phyloP scores from a whole-genome alignment of 225 moss, liverwort and hornwort species.

The Takakia lepidozioides region DNA sequence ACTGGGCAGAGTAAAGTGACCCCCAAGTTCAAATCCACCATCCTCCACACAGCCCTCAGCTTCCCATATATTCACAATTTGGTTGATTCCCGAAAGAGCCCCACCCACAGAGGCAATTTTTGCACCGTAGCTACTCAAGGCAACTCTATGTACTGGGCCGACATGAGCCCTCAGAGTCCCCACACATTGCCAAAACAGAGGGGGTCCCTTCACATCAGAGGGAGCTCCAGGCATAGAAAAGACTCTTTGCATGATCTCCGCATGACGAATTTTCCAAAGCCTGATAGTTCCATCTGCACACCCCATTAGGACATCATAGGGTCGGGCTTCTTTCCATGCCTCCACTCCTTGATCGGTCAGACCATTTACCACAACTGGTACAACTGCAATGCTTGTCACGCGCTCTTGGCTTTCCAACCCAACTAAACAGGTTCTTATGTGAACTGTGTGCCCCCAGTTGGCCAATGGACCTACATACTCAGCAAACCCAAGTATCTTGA shows the following conservation, averaged over 20 bases:
- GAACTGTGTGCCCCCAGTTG: constrained; percentile 27
- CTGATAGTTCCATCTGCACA: constrained; percentile 72
- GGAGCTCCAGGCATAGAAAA: too few relatives aligned
- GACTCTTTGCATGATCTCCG: too few relatives aligned
- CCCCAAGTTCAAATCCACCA: constrained; percentile 66
- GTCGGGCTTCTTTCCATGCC: constrained; percentile 27
- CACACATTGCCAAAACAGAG: constrained; percentile 52
- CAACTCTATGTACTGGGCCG: constrained; percentile 49
- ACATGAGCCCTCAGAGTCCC: constrained; percentile 52
- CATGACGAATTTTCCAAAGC: constrained; percentile 61
- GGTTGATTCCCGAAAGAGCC: constrained; percentile 15
- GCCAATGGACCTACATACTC: constrained; percentile 35
- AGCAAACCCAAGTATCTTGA: constrained; percentile 25
- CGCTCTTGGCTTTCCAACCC: constrained; percentile 26
- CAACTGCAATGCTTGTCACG: constrained; percentile 35
- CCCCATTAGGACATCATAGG: constrained; percentile 70
- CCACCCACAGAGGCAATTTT: constrained; percentile 58
- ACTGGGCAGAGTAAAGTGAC: constrained; percentile 42
- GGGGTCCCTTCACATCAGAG: too few relatives aligned
- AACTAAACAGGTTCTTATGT: constrained; percentile 26
- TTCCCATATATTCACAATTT: constrained; percentile 77
- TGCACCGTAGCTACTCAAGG: constrained; percentile 48
- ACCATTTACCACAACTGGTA: constrained; percentile 29
- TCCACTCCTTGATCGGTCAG: constrained; percentile 18
- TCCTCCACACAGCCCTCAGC: constrained; percentile 61